Conservation (phyloP, 768 basidiomycete species). For the Lenzites betulinus region DNA sequence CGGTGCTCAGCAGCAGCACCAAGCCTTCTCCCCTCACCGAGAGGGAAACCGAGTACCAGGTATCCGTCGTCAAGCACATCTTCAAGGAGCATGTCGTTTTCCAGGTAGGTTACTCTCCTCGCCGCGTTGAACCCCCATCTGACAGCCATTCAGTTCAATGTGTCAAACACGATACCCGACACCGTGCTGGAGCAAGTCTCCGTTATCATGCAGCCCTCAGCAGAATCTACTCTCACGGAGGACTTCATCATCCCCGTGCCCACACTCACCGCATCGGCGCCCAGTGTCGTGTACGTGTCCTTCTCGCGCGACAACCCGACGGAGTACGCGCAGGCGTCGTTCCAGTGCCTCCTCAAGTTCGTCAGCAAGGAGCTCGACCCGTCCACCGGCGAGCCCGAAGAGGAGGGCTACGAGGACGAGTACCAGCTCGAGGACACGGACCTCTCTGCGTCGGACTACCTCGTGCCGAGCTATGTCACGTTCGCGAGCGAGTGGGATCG, state of each 20-base stretch:
- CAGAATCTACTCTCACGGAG: constrained; percentile 77
- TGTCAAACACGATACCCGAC: constrained; percentile 95
- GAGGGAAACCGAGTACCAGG: constrained; percentile 97
- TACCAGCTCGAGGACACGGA: constrained; percentile 97
- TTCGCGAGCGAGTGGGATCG: constrained; percentile 97
- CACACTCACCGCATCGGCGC: constrained; percentile 69
- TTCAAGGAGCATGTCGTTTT: constrained; percentile 96
- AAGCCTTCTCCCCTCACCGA: constrained; percentile 88
- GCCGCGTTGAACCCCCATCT: neutral
- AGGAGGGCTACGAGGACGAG: constrained; percentile 98
- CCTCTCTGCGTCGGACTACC: constrained; percentile 91
- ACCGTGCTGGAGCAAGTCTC: constrained; percentile 94
- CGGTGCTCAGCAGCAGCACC: constrained; percentile 82
- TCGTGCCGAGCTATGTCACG: constrained; percentile 91
- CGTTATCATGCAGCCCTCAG: constrained; percentile 85
- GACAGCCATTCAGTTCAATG: constrained; percentile 72
- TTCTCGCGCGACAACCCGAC: constrained; percentile 83
- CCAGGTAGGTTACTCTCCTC: constrained; percentile 60
- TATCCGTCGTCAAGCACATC: constrained; percentile 94
- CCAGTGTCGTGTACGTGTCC: constrained; percentile 90
- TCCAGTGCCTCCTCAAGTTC: constrained; percentile 91
- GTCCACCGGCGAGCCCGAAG: constrained; percentile 91
- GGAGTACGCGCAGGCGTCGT: constrained; percentile 79
- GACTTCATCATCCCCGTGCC: constrained; percentile 92
- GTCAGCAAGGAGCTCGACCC: constrained; percentile 98